Percentiles rank a stretch among this genome's conserved stretches.
Conservation (phyloP, 2,329 filamentous ascomycete genomes). For the Paecilomyces formosus region DNA sequence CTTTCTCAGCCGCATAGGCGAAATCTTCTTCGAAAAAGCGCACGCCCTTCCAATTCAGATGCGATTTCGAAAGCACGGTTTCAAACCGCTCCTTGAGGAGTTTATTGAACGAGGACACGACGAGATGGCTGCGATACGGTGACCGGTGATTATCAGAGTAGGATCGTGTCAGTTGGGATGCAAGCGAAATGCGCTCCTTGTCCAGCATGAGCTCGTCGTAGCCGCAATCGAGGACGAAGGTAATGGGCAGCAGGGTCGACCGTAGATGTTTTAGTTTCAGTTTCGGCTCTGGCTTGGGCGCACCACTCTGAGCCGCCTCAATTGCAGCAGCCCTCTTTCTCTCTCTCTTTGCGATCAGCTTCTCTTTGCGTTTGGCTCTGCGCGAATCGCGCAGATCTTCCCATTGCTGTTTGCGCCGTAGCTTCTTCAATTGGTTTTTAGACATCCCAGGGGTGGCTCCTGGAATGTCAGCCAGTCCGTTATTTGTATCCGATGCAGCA, state of each 20-base stretch:
- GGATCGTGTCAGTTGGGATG: constrained; percentile 73
- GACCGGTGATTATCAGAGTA: constrained; percentile 81
- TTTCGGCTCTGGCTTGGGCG: constrained; percentile 12
- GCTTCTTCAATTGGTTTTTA: constrained; percentile 79
- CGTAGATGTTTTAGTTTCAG: constrained; percentile 19
- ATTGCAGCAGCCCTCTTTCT: constrained; percentile 37
- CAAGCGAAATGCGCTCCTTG: constrained; percentile 75
- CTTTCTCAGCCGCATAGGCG: constrained; percentile 56
- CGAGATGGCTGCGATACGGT: constrained; percentile 61
- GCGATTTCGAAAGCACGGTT: constrained; percentile 60
- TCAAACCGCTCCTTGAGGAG: constrained; percentile 76
- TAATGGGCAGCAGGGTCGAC: constrained; percentile 60
- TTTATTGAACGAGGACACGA: constrained; percentile 67
- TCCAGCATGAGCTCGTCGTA: constrained; percentile 88
- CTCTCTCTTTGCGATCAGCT: constrained; percentile 46
- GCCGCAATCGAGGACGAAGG: constrained; percentile 81
- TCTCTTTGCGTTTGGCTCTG: constrained; percentile 52
- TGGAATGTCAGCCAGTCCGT: constrained; percentile 1
- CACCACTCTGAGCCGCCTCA: constrained; percentile 18
- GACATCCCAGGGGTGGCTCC: constrained; percentile 47
- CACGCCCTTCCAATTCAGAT: constrained; percentile 73
- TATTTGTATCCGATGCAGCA: constrained; percentile 1
- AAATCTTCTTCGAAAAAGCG: constrained; percentile 69
- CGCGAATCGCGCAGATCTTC: constrained; percentile 60
- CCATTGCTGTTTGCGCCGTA: constrained; percentile 65